Percentiles rank a stretch among this genome's conserved stretches.
Conservation (phyloP, 108 stramenopile genomes). For the Aureococcus anophagefferens region DNA sequence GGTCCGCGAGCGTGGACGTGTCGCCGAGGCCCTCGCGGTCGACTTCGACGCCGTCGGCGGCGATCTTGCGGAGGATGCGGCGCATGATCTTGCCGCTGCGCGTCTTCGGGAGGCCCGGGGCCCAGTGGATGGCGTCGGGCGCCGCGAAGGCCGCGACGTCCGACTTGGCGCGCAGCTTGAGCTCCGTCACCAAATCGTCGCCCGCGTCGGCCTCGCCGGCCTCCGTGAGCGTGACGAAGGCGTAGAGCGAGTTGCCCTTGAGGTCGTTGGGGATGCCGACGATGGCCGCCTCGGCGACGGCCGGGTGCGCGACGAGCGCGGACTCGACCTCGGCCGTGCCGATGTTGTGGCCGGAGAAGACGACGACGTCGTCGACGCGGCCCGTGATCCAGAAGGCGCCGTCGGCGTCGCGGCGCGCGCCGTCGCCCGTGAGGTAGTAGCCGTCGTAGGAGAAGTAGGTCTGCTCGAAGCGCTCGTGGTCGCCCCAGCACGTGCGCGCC, state of each 20-base stretch:
- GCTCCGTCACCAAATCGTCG: conserved; percentile 65
- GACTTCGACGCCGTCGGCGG: conserved; percentile 70
- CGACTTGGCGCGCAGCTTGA: conserved; percentile 60
- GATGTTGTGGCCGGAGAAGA: conserved; percentile 28
- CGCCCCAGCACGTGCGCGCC: conserved; percentile 15
- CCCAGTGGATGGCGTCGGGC: conserved; percentile 71
- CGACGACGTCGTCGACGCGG: conserved; percentile 32
- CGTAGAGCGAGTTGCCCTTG: conserved; percentile 79
- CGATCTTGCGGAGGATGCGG: conserved; percentile 89
- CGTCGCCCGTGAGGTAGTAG: conserved; percentile 34
- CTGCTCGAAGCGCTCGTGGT: conserved; percentile 30
- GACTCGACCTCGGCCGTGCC: conserved; percentile 34
- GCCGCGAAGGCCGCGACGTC: conserved; percentile 82
- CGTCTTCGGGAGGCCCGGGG: conserved; percentile 80
- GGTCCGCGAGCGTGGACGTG: conserved; percentile 41
- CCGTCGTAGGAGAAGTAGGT: conserved; percentile 24
- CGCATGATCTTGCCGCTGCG: conserved; percentile 93
- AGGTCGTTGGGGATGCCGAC: conserved; percentile 79
- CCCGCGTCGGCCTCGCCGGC: conserved; percentile 46
- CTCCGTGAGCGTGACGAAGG: conserved; percentile 61
- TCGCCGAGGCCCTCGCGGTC: conserved; percentile 43
- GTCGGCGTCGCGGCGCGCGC: conserved; percentile 21
- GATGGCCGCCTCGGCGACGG: conserved; percentile 79
- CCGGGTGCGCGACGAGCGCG: conserved; percentile 6
- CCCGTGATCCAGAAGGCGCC: conserved; percentile 31